phyloP scores from a whole-genome alignment of 2,329 filamentous ascomycete species.

The Ceratocystis smalleyi region DNA sequence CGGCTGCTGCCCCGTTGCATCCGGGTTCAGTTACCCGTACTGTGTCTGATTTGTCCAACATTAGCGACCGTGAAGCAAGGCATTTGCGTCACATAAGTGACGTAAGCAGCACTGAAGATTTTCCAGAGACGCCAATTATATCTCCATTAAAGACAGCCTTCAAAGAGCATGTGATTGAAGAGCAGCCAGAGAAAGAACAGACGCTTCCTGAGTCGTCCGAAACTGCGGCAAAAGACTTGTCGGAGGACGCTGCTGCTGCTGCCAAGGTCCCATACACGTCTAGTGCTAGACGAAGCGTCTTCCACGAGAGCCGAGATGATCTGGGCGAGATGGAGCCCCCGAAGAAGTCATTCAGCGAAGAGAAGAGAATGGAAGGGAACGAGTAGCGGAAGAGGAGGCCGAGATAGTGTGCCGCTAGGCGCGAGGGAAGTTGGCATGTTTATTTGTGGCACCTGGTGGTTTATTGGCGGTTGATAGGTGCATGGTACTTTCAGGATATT shows the following conservation, averaged over 20 bases:
- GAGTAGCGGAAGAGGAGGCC: background rate
- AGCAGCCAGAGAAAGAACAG: background rate
- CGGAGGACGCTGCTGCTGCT: background rate
- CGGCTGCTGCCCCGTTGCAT: background rate
- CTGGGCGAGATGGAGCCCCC: conserved; percentile 18
- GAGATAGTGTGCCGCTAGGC: background rate
- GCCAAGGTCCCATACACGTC: conserved; percentile 12
- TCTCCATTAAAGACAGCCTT: background rate
- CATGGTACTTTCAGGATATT: background rate
- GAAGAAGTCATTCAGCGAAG: background rate
- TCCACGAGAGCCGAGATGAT: conserved; percentile 25
- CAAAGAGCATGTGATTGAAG: background rate
- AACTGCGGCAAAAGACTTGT: background rate
- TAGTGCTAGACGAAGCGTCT: conserved; percentile 23
- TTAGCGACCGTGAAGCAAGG: conserved; percentile 28
- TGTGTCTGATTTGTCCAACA: conserved; percentile 28
- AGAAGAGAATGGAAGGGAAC: background rate
- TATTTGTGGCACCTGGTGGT: background rate
- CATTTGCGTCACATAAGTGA: conserved; percentile 31
- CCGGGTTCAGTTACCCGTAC: conserved; percentile 17
- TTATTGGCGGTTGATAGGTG: background rate
- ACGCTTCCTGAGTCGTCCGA: background rate
- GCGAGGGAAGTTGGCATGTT: background rate
- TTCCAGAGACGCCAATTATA: background rate
- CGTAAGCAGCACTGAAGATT: conserved; percentile 22